These are phyloP conservation scores for Coleophoma cylindrospora DNA, from an alignment of 2,329 filamentous ascomycete species.

Conservation along the genomic window DNA sequence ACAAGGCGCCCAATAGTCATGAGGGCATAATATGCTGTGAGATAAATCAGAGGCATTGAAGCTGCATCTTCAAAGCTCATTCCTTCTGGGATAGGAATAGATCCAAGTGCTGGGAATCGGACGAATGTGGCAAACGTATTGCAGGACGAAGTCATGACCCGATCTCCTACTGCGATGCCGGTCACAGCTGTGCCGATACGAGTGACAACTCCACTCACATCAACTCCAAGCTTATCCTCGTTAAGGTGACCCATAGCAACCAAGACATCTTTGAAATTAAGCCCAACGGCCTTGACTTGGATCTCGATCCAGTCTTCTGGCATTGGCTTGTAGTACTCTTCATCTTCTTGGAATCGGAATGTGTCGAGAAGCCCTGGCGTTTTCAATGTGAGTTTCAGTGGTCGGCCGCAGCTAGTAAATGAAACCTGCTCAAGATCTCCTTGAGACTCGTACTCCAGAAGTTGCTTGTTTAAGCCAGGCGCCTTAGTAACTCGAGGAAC, in stretches of 20 bases:
- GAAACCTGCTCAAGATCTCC: neutral
- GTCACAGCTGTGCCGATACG: constrained; percentile 11
- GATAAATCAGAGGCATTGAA: constrained; percentile 11
- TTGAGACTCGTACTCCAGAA: neutral
- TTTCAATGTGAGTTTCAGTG: neutral
- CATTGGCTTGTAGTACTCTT: neutral
- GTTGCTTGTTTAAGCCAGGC: neutral
- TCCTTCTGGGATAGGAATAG: constrained; percentile 1
- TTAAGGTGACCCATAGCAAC: constrained; percentile 8
- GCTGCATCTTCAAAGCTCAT: constrained; percentile 8
- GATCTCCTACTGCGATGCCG: neutral
- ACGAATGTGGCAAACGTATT: constrained; percentile 16
- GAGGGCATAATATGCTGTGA: constrained; percentile 9
- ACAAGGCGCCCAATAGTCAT: constrained; percentile 6
- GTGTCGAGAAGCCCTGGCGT: neutral
- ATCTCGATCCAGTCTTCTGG: neutral
- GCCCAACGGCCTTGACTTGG: constrained; percentile 1
- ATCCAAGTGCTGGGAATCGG: constrained; percentile 12
- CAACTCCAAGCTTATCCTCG: constrained; percentile 18
- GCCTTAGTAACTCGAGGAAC: too few species aligned
- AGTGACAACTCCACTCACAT: constrained; percentile 22
- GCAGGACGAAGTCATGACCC: constrained; percentile 8
- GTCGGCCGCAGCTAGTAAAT: neutral
- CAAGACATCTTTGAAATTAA: constrained; percentile 14
- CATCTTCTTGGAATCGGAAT: neutral